Base-by-base conservation (phyloP, 306 rosid species). In the Lupinus albus region DNA sequence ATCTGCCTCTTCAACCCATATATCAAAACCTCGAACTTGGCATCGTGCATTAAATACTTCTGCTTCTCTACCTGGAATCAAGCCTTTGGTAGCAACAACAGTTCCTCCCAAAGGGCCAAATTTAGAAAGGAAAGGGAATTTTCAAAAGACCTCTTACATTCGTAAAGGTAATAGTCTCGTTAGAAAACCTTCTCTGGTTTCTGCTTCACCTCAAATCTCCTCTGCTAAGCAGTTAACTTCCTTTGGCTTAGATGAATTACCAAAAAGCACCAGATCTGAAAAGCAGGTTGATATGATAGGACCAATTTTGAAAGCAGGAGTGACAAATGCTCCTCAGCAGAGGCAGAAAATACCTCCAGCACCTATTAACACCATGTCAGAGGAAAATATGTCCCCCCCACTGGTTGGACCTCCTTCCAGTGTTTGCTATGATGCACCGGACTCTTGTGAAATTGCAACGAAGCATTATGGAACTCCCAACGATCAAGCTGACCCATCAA, bases 161-260 rank as follows among this genome's bases (percentile, higher is more conserved):
- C 99, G 97, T 66, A 93, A 90, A 74, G 99, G 99, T 54, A 89
- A 93, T 77, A 90, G 92, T 84, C 91, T 90, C 17, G 91, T 86
- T 28, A 84, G 97, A 80, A 88, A 81, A 55, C 81, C 85, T 68
- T 64, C 83, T 65, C 76, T 77, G 68, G 82, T 76, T 80, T 76
- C 85, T 78, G 65, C 88, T 66, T 64, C 48, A 72, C 84, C 80
- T 15, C 87, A 73, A 50, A 64, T 64, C 62, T 67, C 81, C 69
- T 60, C 79, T 30, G 69, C 67, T 42, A 67, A 76, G 67, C 80
- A 17, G 79, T 79, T 52, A 47, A 77, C 75, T 61, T 48, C 79
- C 72, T 76, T 60, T 51, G 82, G 84, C 72, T 55, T 49, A 52
- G 85, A 76, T 36, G 94, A 82, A 66, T 69, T 47, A 62, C 75